A percentile compares a stretch with the other conserved stretches of the same genome.
Conservation (phyloP, 2,329 filamentous ascomycete genomes). For the Pyrenochaeta sp. region DNA sequence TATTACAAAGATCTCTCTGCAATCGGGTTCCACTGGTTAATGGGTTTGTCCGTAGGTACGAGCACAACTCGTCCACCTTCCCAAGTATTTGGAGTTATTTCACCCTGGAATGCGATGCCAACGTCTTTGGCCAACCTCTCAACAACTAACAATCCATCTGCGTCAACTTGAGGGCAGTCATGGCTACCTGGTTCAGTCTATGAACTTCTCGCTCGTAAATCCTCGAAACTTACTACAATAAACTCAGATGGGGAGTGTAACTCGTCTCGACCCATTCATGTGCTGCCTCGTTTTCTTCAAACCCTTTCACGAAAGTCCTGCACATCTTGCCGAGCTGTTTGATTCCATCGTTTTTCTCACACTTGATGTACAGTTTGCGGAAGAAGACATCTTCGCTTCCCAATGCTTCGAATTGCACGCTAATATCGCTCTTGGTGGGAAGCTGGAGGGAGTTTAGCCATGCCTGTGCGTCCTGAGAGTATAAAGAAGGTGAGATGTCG, state of each 20-base stretch:
- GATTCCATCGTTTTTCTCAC: constrained; percentile 33
- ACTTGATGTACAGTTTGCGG: constrained; percentile 49
- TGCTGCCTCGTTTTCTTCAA: constrained; percentile 28
- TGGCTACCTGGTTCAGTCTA: constrained; percentile 26
- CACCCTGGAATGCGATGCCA: constrained; percentile 31
- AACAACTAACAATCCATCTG: constrained; percentile 28
- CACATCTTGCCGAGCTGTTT: constrained; percentile 39
- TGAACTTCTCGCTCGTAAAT: not conserved
- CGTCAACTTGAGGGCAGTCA: constrained; percentile 32
- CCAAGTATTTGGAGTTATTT: constrained; percentile 38
- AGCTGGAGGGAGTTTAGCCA: constrained; percentile 48
- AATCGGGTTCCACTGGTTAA: constrained; percentile 48
- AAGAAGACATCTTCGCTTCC: constrained; percentile 48
- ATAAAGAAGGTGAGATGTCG: constrained; percentile 35
- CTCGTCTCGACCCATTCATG: constrained; percentile 39
- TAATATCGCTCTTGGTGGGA: constrained; percentile 18
- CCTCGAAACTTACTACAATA: constrained; percentile 49
- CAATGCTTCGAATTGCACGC: constrained; percentile 38
- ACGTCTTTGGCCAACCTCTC: constrained; percentile 26
- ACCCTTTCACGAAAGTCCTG: constrained; percentile 33
- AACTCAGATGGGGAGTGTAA: constrained; percentile 50
- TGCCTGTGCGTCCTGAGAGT: constrained; percentile 41
- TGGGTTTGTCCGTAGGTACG: constrained; percentile 48
- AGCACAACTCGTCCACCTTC: constrained; percentile 49
- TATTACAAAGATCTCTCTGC: constrained; percentile 38